Evolutionary conservation across 2,329 filamentous ascomycete species (phyloP).

Genomic region (Neurospora sp.): DNA sequence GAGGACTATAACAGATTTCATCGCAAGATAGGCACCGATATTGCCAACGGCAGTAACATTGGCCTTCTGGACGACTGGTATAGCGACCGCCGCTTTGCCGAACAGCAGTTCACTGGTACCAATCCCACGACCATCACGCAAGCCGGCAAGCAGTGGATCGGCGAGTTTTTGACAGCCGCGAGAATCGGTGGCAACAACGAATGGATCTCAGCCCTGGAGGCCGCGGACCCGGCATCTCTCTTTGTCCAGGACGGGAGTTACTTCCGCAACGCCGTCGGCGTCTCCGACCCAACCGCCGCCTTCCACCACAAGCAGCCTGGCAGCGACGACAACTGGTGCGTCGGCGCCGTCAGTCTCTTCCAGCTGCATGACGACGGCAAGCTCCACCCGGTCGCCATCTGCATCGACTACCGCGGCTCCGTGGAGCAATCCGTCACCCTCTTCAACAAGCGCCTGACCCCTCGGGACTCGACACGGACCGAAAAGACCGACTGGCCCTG

Average conservation of each 20-base stretch:
- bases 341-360: conserved; percentile 33
- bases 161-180: conserved; percentile 27
- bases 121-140: conserved; percentile 37
- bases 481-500: conserved; percentile 39
- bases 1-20: conserved; percentile 27
- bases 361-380: conserved; percentile 32
- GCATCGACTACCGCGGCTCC: conserved; percentile 34
- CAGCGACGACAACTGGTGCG: conserved; percentile 24
- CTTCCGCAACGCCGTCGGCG: conserved; percentile 28
- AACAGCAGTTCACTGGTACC: conserved; percentile 33
- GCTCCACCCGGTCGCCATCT: conserved; percentile 39
- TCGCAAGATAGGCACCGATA: conserved; percentile 26
- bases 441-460: conserved; percentile 35
- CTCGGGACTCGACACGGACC: conserved; percentile 20
- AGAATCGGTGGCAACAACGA: conserved; percentile 23
- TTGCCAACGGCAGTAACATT: conserved; percentile 24
- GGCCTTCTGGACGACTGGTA: conserved; percentile 31
- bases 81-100: conserved; percentile 32
- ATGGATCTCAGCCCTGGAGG: conserved; percentile 22
- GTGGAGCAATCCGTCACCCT: conserved; percentile 36
- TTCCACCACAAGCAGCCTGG: conserved; percentile 21
- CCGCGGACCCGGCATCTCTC: conserved; percentile 23
- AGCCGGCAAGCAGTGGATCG: conserved; percentile 23
- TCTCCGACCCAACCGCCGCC: conserved; percentile 17
- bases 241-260: conserved; percentile 35